Evolutionary conservation across 208 protist genomes (phyloP).

Genomic region (Porcisia hertigi): DNA sequence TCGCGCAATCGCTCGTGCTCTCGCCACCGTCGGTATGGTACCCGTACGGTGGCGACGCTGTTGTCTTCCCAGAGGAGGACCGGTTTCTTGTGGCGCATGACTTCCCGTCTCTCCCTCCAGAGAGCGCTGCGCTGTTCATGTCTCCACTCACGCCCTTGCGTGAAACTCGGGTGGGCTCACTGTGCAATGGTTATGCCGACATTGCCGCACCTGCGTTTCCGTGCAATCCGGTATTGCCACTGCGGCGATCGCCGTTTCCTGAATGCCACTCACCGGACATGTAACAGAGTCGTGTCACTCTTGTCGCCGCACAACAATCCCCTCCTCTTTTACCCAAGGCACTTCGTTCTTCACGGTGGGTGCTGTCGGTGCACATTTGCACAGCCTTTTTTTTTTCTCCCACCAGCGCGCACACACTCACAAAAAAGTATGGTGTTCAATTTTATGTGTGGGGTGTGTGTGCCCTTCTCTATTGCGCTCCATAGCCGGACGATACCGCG

Average conservation of each 20-base stretch:
- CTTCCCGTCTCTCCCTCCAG: background rate
- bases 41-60: background rate
- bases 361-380: background rate
- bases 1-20: background rate
- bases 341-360: background rate
- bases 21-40: background rate
- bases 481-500: background rate
- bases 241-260: background rate
- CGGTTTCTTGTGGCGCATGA: background rate
- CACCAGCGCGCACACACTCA: background rate
- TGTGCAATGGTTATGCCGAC: background rate
- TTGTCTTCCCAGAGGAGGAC: background rate
- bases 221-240: background rate
- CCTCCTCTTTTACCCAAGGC: background rate
- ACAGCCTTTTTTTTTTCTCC: background rate
- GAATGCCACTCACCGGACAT: background rate
- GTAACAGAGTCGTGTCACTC: background rate
- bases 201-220: background rate
- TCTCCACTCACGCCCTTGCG: slow-evolving; percentile 11
- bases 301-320: background rate
- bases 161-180: slow-evolving; percentile 2
- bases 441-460: background rate
- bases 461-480: background rate
- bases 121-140: background rate
- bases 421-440: background rate